These are phyloP conservation scores for Clarkia xantiana DNA, from an alignment of 345 rosid genomes.

Conservation along the genomic window DNA sequence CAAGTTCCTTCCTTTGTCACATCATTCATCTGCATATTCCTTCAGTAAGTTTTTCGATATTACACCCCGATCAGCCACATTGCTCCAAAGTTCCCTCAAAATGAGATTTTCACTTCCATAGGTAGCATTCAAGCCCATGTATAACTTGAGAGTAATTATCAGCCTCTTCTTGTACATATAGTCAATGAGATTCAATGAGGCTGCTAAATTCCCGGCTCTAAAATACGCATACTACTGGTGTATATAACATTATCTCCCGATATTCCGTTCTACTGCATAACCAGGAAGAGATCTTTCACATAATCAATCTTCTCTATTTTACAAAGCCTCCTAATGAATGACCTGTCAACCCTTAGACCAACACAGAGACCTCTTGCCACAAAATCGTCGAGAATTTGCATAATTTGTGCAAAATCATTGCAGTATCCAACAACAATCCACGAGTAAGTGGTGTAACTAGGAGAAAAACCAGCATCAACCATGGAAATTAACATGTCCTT, in stretches of 20 bases:
- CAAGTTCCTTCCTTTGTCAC: background rate
- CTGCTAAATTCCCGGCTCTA: slow-evolving; percentile 50
- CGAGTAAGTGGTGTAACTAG: slow-evolving; percentile 60
- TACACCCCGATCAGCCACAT: slow-evolving; percentile 42
- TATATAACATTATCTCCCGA: slow-evolving; percentile 59
- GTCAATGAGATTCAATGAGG: slow-evolving; percentile 42
- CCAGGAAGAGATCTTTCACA: slow-evolving; percentile 34
- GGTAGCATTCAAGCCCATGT: slow-evolving; percentile 46
- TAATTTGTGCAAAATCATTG: slow-evolving; percentile 31
- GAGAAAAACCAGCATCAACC: slow-evolving; percentile 61
- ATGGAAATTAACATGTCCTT: slow-evolving; percentile 56
- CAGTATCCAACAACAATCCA: slow-evolving; percentile 78
- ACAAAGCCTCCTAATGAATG: slow-evolving; percentile 71
- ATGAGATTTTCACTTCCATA: slow-evolving; percentile 32
- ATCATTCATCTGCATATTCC: slow-evolving; percentile 17
- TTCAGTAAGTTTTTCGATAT: slow-evolving; percentile 48
- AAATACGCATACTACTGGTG: slow-evolving; percentile 47
- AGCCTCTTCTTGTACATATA: slow-evolving; percentile 64
- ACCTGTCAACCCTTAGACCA: slow-evolving; percentile 62
- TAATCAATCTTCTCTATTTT: slow-evolving; percentile 46
- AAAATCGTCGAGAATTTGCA: slow-evolving; percentile 47
- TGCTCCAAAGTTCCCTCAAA: slow-evolving; percentile 61
- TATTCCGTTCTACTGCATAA: slow-evolving; percentile 59
- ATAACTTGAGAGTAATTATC: slow-evolving; percentile 57
- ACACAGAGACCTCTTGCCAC: slow-evolving; percentile 35